phyloP scores from a whole-genome alignment of 2,329 filamentous ascomycete species.

The Sclerotiophoma versabilis region DNA sequence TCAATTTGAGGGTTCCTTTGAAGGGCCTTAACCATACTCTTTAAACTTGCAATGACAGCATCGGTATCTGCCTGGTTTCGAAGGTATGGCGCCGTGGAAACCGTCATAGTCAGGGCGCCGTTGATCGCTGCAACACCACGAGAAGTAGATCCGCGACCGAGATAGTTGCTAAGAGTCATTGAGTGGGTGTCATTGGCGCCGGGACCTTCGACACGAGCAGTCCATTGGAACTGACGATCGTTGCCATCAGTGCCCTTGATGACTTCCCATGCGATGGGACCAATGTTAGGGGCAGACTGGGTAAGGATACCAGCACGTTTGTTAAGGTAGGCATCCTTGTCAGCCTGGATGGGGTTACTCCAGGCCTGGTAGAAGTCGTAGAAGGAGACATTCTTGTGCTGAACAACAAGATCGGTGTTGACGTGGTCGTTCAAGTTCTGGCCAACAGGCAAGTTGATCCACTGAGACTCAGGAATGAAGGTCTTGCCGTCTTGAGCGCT shows the following conservation, averaged over 20 bases:
- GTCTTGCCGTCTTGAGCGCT: conserved; percentile 52
- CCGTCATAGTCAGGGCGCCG: conserved; percentile 63
- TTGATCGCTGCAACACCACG: conserved; percentile 69
- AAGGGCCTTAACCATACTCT: conserved; percentile 65
- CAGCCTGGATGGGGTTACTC: conserved; percentile 50
- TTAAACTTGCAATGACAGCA: conserved; percentile 70
- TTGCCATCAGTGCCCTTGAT: conserved; percentile 65
- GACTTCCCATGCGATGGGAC: conserved; percentile 68
- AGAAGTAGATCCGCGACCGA: conserved; percentile 69
- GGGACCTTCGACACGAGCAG: conserved; percentile 67
- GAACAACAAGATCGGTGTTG: conserved; percentile 64
- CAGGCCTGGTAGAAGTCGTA: conserved; percentile 73
- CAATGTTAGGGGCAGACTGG: conserved; percentile 71
- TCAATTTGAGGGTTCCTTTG: conserved; percentile 62
- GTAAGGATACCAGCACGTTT: conserved; percentile 66
- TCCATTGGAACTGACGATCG: conserved; percentile 70
- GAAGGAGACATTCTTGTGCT: conserved; percentile 61
- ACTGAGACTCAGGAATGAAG: conserved; percentile 54
- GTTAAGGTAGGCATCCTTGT: conserved; percentile 53
- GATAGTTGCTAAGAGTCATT: conserved; percentile 61
- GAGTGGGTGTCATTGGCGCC: conserved; percentile 50
- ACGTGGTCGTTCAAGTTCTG: conserved; percentile 61
- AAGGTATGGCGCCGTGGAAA: conserved; percentile 67
- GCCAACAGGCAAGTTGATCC: conserved; percentile 62
- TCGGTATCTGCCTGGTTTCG: conserved; percentile 64